phyloP scores from a whole-genome alignment of 2,329 filamentous ascomycete species.

The Aspergillus sp. region DNA sequence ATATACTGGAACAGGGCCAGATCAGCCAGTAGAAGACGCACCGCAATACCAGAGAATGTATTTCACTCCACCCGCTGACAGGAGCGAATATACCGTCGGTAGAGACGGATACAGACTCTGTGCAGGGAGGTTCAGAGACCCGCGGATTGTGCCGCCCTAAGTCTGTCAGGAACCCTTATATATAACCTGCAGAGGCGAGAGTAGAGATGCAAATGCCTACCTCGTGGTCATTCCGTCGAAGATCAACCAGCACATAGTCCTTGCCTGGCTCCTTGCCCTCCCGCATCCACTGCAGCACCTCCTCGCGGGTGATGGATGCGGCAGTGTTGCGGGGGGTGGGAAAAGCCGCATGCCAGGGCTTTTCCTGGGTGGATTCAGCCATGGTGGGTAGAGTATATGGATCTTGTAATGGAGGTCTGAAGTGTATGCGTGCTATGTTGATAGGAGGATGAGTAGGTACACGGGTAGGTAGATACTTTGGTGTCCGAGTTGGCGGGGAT shows the following conservation, averaged over 20 bases:
- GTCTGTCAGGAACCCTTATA: not conserved
- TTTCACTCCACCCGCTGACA: slow-evolving; percentile 29
- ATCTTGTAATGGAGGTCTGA: too few relatives aligned
- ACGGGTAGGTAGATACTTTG: not conserved
- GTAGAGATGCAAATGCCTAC: slow-evolving; percentile 24
- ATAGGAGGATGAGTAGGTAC: too few relatives aligned
- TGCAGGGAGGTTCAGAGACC: slow-evolving; percentile 51
- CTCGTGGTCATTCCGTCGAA: slow-evolving; percentile 48
- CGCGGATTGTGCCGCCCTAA: slow-evolving; percentile 59
- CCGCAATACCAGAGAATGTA: slow-evolving; percentile 44
- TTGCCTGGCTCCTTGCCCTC: slow-evolving; percentile 25
- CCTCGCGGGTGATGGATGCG: slow-evolving; percentile 29
- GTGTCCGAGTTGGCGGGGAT: not conserved
- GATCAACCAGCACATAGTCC: slow-evolving; percentile 46
- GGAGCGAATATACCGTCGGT: slow-evolving; percentile 34
- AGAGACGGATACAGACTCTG: slow-evolving; percentile 40
- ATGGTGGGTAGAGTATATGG: not conserved
- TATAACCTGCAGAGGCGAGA: not conserved
- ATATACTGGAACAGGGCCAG: not conserved
- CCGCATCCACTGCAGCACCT: slow-evolving; percentile 38
- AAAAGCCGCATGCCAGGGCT: slow-evolving; percentile 43
- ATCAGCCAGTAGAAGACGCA: slow-evolving; percentile 18
- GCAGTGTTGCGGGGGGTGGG: slow-evolving; percentile 34
- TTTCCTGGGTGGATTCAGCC: not conserved
- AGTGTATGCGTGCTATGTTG: too few relatives aligned